A percentile compares a stretch with the other conserved stretches of the same genome.
phyloP scores from a whole-genome alignment of 495 filamentous ascomycete species.

The Aspergillus baeticus region DNA sequence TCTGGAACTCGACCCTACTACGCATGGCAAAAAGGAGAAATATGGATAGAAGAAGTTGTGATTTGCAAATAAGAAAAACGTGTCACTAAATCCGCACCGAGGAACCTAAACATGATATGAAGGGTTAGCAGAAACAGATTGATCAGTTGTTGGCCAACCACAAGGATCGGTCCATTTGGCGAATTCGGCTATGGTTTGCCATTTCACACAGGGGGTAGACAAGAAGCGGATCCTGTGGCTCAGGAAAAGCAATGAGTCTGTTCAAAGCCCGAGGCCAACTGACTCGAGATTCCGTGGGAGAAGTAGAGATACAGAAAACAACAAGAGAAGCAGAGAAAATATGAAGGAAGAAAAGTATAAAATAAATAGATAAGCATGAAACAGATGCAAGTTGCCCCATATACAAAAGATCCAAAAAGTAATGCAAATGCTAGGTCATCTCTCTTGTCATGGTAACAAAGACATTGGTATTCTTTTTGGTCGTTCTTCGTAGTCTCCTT shows the following conservation, averaged over 20 bases:
- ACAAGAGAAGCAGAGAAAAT: slow-evolving; percentile 5
- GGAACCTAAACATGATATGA: background rate
- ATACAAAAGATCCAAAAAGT: slow-evolving; percentile 40
- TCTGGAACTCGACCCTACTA: too few species aligned
- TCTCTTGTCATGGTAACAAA: slow-evolving; percentile 35
- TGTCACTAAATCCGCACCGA: background rate
- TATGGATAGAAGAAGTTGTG: background rate
- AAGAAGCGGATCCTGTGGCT: too few species aligned
- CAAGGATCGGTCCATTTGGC: too few species aligned
- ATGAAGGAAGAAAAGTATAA: slow-evolving; percentile 7
- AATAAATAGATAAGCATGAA: slow-evolving; percentile 29
- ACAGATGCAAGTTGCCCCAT: slow-evolving; percentile 40
- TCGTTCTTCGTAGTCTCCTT: slow-evolving; percentile 25
- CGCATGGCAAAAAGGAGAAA: too few species aligned
- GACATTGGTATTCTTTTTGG: slow-evolving; percentile 34
- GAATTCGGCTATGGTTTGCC: too few species aligned
- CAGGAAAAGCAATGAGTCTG: background rate
- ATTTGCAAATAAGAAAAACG: slow-evolving; percentile 3
- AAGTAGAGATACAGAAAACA: slow-evolving; percentile 9
- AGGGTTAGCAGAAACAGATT: too few species aligned
- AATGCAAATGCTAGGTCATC: slow-evolving; percentile 49
- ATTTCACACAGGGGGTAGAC: too few species aligned
- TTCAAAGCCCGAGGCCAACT: background rate
- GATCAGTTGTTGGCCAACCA: too few species aligned
- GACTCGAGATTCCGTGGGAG: background rate